Evolutionary conservation across 2,329 filamentous ascomycete species (phyloP).

Genomic region (Fusarium ambrosium): DNA sequence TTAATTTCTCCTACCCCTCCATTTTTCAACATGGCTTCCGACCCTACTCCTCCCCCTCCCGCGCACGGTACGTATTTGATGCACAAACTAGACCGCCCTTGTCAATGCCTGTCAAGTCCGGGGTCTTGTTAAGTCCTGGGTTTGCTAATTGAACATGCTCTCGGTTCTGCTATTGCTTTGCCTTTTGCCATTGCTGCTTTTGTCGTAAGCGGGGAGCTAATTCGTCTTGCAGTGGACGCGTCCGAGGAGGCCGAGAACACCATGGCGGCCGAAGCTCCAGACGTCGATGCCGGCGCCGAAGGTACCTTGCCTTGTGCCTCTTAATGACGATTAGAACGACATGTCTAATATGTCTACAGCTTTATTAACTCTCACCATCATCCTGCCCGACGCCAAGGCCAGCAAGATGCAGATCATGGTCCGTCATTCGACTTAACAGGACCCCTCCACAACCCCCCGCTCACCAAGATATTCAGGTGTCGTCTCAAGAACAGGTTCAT

Average conservation of each 20-base stretch:
- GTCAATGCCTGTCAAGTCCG: conserved; percentile 31
- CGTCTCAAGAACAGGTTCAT: conserved; percentile 94
- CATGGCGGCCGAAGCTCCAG: conserved; percentile 43
- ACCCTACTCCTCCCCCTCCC: conserved; percentile 47
- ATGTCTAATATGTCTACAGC: conserved; percentile 52
- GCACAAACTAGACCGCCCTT: conserved; percentile 38
- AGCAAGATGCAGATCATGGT: conserved; percentile 89
- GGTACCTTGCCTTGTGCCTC: conserved; percentile 43
- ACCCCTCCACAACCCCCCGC: conserved; percentile 14
- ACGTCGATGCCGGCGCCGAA: conserved; percentile 51
- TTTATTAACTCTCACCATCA: conserved; percentile 76
- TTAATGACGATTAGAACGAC: conserved; percentile 10
- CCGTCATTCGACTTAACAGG: conserved; percentile 51
- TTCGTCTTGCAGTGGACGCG: conserved; percentile 31
- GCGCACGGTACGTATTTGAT: conserved; percentile 45
- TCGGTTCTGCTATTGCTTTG: neutral
- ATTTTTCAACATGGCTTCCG: conserved; percentile 51
- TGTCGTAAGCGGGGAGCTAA: conserved; percentile 17
- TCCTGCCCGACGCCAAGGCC: conserved; percentile 80
- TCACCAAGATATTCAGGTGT: conserved; percentile 70
- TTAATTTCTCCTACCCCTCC: conserved; percentile 34
- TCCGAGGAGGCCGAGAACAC: conserved; percentile 46
- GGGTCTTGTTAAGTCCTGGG: conserved; percentile 19
- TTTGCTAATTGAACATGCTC: conserved; percentile 14
- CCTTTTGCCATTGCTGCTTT: neutral